Percentiles rank a stretch among this genome's conserved stretches.
Conservation (phyloP, 805 yeast species). For the Nematodospora valgi region DNA sequence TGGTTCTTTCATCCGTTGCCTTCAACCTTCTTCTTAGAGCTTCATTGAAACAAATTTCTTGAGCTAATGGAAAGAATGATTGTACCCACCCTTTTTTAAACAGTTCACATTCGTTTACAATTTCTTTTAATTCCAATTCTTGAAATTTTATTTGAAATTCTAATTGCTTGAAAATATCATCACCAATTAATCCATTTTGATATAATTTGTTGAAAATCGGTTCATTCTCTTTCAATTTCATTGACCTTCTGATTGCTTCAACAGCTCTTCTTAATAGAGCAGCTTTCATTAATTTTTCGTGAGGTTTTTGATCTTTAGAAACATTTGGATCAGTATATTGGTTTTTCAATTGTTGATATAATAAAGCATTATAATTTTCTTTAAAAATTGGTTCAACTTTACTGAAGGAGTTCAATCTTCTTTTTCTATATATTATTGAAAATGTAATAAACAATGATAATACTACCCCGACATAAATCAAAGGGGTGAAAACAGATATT, state of each 20-base stretch:
- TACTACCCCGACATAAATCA: conserved; percentile 69
- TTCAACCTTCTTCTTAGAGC: conserved; percentile 76
- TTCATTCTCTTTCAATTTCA: conserved; percentile 77
- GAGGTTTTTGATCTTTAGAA: conserved; percentile 50
- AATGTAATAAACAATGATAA: conserved; percentile 65
- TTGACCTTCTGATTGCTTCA: conserved; percentile 79
- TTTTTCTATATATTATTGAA: conserved; percentile 62
- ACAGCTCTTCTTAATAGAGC: conserved; percentile 63
- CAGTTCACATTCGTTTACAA: conserved; percentile 70
- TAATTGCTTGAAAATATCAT: conserved; percentile 78
- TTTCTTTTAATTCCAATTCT: conserved; percentile 75
- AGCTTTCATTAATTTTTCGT: conserved; percentile 70
- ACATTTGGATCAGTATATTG: conserved; percentile 37
- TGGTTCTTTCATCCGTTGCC: conserved; percentile 40
- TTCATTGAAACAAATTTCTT: conserved; percentile 89
- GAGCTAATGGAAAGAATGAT: conserved; percentile 70
- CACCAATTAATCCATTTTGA: conserved; percentile 89
- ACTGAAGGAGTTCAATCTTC: conserved; percentile 50
- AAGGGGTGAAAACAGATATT: conserved; percentile 56
- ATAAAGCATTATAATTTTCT: conserved; percentile 60
- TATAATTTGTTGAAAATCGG: conserved; percentile 67
- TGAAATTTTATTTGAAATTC: conserved; percentile 73
- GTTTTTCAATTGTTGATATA: conserved; percentile 58
- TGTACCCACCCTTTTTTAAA: conserved; percentile 80
- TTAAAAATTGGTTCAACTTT: conserved; percentile 71